These are phyloP conservation scores for Raphanus sativus DNA, from an alignment of 345 rosid species.

Conservation along the genomic window DNA sequence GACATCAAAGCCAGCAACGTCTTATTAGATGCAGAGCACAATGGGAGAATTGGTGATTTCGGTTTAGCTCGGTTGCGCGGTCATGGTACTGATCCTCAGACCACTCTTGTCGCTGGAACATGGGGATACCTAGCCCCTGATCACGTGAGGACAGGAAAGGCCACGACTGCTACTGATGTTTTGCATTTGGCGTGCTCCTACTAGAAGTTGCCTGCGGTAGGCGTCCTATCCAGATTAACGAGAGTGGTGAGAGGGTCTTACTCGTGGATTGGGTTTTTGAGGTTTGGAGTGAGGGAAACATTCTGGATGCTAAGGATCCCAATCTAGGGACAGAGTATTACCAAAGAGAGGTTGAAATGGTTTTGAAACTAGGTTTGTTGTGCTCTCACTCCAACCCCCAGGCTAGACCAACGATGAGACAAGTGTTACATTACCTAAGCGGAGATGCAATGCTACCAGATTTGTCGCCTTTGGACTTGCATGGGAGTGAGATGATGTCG, in stretches of 20 bases:
- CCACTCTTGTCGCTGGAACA: constrained; percentile 72
- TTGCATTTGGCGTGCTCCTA: not conserved
- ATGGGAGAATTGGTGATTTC: constrained; percentile 34
- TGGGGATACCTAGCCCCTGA: constrained; percentile 46
- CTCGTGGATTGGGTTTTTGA: constrained; percentile 74
- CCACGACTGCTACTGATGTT: constrained; percentile 51
- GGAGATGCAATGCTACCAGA: constrained; percentile 55
- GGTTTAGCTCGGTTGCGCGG: constrained; percentile 76
- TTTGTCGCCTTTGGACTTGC: constrained; percentile 10
- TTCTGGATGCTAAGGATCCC: constrained; percentile 28
- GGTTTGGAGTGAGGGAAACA: constrained; percentile 43
- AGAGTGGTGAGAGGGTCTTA: constrained; percentile 1
- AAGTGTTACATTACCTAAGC: constrained; percentile 35
- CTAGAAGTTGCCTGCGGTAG: too few species aligned
- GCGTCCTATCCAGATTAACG: constrained; percentile 37
- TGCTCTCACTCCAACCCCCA: too few species aligned
- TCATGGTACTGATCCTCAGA: constrained; percentile 68
- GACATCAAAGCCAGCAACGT: too few species aligned
- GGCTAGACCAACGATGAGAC: too few species aligned
- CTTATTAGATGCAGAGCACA: too few species aligned
- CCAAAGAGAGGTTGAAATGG: too few species aligned
- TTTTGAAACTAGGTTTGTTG: too few species aligned
- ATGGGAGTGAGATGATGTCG: not conserved
- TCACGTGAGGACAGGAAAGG: constrained; percentile 39
- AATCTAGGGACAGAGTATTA: too few species aligned